Percentiles rank a stretch among this genome's conserved stretches.
phyloP scores from a whole-genome alignment of 2,329 filamentous ascomycete genomes.

The Fusarium bactridioides region DNA sequence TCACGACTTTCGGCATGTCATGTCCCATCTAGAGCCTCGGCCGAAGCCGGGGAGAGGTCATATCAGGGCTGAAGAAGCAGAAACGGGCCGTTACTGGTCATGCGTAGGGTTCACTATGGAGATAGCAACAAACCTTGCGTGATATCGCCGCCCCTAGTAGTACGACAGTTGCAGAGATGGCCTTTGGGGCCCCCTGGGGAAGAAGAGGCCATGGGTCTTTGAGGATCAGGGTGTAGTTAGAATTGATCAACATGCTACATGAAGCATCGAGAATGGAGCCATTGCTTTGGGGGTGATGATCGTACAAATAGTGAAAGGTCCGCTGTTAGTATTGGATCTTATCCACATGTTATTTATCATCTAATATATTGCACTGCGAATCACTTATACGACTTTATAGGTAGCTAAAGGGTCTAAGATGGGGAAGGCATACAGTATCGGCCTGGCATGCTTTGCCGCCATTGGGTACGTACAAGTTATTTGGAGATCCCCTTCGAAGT shows the following conservation, averaged over 20 bases:
- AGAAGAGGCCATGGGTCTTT: conserved; percentile 4
- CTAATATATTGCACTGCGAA: not conserved
- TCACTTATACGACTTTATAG: not conserved
- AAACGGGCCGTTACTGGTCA: conserved; percentile 21
- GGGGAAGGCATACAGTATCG: conserved; percentile 51
- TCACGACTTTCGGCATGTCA: not conserved
- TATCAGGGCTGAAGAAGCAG: not conserved
- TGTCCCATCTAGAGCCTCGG: not conserved
- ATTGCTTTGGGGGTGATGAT: not conserved
- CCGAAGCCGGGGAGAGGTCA: not conserved
- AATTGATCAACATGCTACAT: conserved; percentile 1
- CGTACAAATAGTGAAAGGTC: conserved; percentile 30
- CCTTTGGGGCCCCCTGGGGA: conserved; percentile 17
- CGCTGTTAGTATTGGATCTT: not conserved
- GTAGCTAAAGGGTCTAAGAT: conserved; percentile 35
- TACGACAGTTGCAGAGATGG: conserved; percentile 28
- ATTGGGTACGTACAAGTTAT: conserved; percentile 46
- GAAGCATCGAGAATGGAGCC: conserved; percentile 1
- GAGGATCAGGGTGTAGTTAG: not conserved
- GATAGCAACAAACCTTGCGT: conserved; percentile 18
- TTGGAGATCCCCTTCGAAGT: not conserved
- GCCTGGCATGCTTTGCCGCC: conserved; percentile 51
- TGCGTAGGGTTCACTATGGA: not conserved
- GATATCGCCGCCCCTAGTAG: conserved; percentile 11
- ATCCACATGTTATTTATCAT: not conserved